Base-by-base conservation (phyloP, 2,329 filamentous ascomycete genomes). In the Cytospora schulzeri region DNA sequence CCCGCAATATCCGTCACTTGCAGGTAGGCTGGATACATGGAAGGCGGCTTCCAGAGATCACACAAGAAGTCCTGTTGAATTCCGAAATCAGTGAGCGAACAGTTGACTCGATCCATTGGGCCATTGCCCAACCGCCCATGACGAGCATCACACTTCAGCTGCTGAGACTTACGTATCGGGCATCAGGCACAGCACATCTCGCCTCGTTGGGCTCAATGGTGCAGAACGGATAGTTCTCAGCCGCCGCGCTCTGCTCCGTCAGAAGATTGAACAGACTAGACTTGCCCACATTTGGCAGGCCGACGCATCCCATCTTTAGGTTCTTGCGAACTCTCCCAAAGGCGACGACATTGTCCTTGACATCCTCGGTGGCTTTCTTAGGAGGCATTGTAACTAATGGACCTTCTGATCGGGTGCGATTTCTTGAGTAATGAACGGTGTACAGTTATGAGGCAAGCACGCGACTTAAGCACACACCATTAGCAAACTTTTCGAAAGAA, bases 151-250 rank as follows among this genome's bases (percentile, higher is more conserved):
- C 19, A 19, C 12, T 1, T 35, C 33, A 35, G 33, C 33, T 35
- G 33, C 33, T 4, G 3, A 29, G 14, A 73, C 77, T 70, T 70
- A 79, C 78, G 69, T 80, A 80, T 76, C 78, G 72, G 57, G 70
- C 73, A 68, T 80, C 78, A 1, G 78, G 78, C 58, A 80, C 78
- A 62, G 76, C 73, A 72, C 78, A 80, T 69, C 78, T 76, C 60
- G 78, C 78, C 71, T 80, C 78, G 28, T 80, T 80, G 48, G 78
- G 78, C 72, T 80, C 78, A 71, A 80, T 80, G 0, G 78, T 80
- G 69, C 78, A 80, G 61, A 80, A 80, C 0, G 79, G 78, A 65
- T 80, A 80, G 68, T 80, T 80, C 69, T 80, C 78, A 0, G 78
- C 78, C 1, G 78, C 75, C 41, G 77, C 78, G 69, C 75, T 79